phyloP scores from a whole-genome alignment of 495 filamentous ascomycete species.

The Xylaria sp. region DNA sequence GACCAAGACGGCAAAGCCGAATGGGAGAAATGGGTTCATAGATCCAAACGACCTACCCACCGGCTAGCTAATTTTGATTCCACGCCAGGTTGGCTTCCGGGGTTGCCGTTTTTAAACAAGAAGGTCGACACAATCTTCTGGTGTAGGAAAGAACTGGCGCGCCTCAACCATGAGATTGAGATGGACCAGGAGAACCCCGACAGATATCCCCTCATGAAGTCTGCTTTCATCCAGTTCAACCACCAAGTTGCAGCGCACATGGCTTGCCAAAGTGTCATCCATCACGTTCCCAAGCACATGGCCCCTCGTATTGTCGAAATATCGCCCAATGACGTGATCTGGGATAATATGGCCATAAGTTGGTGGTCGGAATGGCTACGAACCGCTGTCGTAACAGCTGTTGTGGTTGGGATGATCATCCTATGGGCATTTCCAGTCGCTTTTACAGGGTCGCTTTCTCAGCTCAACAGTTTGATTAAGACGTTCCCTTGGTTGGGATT shows the following conservation, averaged over 20 bases:
- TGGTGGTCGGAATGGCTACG: slow-evolving; percentile 94
- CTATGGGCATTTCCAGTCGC: slow-evolving; percentile 93
- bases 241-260: slow-evolving; percentile 97
- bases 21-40: slow-evolving; percentile 84
- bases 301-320: slow-evolving; percentile 91
- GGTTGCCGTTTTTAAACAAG: slow-evolving; percentile 78
- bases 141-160: slow-evolving; percentile 86
- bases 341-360: slow-evolving; percentile 96
- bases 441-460: slow-evolving; percentile 81
- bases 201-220: slow-evolving; percentile 92
- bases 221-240: slow-evolving; percentile 98
- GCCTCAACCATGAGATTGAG: slow-evolving; percentile 92
- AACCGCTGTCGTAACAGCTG: slow-evolving; percentile 65
- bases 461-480: slow-evolving; percentile 71
- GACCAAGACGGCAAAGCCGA: slow-evolving; percentile 73
- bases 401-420: slow-evolving; percentile 80
- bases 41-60: slow-evolving; percentile 85
- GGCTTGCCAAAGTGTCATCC: slow-evolving; percentile 91
- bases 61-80: slow-evolving; percentile 78
- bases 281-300: slow-evolving; percentile 95
- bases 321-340: slow-evolving; percentile 90
- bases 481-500: slow-evolving; percentile 73
- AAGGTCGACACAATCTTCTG: slow-evolving; percentile 96
- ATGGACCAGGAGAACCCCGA: slow-evolving; percentile 86
- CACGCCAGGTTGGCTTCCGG: slow-evolving; percentile 76